Base-by-base conservation (phyloP, 345 rosid genomes). In the Eucalyptus urophylla region DNA sequence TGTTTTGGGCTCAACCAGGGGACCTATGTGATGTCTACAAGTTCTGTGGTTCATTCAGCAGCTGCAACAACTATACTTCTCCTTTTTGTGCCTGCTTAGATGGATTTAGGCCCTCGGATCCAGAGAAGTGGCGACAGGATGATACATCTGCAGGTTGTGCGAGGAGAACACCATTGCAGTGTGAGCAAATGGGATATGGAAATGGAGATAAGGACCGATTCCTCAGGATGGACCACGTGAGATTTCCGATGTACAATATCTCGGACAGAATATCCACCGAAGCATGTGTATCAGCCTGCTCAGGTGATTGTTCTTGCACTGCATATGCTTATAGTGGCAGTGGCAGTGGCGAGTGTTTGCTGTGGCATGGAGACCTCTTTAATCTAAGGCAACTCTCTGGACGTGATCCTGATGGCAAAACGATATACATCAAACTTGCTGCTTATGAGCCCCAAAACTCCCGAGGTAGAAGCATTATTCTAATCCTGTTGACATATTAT, bases 121-220 rank as follows among this genome's bases (percentile, higher is more conserved):
- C 29, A 5, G n/a, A 92, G 51, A 89, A 90, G 5, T 91, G 92
- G 93, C 87, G 24, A 44, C 13, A 80, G 8, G 1, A 89, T 4
- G 92, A 91, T 88, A 88, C 88, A 37, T 87, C 93, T 50, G 87
- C 24, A 27, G 95, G 94, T 9, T 94, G 95, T 17, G 83, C 7
- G 6, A 91, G 95, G 89, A 93, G 24, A 88, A 88, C 29, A 15
- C 54, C 51, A 0, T 80, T 93, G 90, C 86, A 89, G 3, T 94
- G 95, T 86, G 14, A 9, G 2, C 12, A 65, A n/a, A 87, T 22
- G 29, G 19, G 47, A 50, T 4, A 51, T 16, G 60, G 2, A 8
- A 47, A 67, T 19, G 86, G 89, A 1, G 60, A 31, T 22, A 1
- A 22, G 45, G 95, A 93, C 1, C 62, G 87, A 6, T 94, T 94